Conservation (phyloP, 495 filamentous ascomycete genomes). For the Parmelia sp. region DNA sequence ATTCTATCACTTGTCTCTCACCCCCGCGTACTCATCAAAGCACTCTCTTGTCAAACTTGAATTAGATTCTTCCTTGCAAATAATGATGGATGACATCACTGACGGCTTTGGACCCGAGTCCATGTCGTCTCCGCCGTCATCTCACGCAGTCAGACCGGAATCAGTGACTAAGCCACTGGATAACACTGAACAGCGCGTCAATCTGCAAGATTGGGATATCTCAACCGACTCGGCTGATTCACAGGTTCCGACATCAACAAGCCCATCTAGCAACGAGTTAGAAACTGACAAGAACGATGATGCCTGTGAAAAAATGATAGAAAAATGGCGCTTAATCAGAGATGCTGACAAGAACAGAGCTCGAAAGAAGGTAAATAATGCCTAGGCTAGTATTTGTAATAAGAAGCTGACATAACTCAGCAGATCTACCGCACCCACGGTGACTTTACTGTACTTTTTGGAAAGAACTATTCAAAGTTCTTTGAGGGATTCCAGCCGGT, state of each 20-base stretch:
- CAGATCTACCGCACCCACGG: not conserved
- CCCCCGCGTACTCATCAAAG: too few relatives aligned
- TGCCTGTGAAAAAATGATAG: not conserved
- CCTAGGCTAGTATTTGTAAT: not conserved
- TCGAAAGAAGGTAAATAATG: not conserved
- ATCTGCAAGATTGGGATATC: not conserved
- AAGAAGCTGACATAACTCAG: not conserved
- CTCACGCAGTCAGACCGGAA: not conserved
- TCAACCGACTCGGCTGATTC: not conserved
- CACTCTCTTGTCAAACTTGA: too few relatives aligned
- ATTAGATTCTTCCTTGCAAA: not conserved
- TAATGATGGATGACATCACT: not conserved
- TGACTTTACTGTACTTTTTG: not conserved
- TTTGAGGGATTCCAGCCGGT: not conserved
- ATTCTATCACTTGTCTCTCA: not conserved
- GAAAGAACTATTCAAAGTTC: not conserved
- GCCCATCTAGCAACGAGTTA: not conserved
- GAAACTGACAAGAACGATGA: not conserved
- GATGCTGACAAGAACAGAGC: not conserved
- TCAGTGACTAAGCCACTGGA: not conserved
- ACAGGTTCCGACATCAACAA: not conserved
- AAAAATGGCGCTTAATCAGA: conserved; percentile 1
- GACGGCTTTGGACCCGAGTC: not conserved
- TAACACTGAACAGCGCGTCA: not conserved
- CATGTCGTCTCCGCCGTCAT: not conserved